Conservation (phyloP, 2,329 filamentous ascomycete genomes). For the Aspergillus spinulosporus region DNA sequence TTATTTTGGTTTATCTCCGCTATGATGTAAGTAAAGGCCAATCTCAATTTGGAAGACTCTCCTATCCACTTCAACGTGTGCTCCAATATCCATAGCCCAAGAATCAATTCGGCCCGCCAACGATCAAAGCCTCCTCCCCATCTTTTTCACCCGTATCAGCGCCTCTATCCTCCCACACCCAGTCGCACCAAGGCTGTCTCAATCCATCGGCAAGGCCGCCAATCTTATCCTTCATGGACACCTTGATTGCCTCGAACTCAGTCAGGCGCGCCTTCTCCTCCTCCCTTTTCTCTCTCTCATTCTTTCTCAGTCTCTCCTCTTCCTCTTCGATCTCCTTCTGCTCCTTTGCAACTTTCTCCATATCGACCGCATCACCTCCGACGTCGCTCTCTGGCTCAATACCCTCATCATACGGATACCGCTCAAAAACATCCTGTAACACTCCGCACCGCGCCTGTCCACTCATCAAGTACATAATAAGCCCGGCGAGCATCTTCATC, state of each 20-base stretch:
- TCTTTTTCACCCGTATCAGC: constrained; percentile 3
- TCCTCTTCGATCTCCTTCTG: constrained; percentile 14
- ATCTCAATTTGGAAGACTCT: constrained; percentile 3
- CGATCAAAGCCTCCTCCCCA: constrained; percentile 9
- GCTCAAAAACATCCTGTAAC: constrained; percentile 26
- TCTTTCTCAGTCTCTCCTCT: constrained; percentile 16
- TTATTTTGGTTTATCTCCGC: background rate
- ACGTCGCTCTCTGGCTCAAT: constrained; percentile 12
- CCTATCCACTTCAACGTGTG: background rate
- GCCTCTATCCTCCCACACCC: constrained; percentile 24
- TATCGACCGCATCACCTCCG: constrained; percentile 1
- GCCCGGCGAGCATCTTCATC: constrained; percentile 21
- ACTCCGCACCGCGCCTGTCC: constrained; percentile 27
- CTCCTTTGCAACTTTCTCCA: constrained; percentile 11
- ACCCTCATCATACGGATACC: constrained; percentile 20
- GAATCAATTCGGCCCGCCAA: constrained; percentile 5
- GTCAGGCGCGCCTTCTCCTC: constrained; percentile 13
- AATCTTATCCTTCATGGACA: constrained; percentile 17
- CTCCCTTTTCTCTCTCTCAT: constrained; percentile 13
- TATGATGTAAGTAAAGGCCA: constrained; percentile 3
- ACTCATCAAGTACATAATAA: constrained; percentile 32
- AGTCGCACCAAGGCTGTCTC: constrained; percentile 26
- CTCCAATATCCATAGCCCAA: background rate
- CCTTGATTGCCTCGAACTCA: constrained; percentile 18
- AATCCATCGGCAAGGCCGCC: constrained; percentile 15